Evolutionary conservation across 768 basidiomycete species (phyloP).

Genomic region (Lentinula aciculospora): DNA sequence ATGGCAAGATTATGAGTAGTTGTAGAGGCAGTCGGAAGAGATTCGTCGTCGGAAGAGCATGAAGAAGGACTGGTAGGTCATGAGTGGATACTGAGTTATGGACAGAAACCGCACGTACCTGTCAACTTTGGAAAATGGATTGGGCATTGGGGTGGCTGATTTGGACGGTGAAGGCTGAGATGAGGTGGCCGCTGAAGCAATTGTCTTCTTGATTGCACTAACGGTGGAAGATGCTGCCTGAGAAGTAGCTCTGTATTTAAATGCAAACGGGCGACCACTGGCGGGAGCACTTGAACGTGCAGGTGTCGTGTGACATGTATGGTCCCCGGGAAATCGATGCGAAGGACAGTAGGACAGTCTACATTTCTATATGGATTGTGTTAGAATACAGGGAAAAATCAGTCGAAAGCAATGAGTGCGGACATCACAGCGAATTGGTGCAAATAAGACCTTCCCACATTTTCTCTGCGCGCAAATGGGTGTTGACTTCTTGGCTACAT

Average conservation of each 20-base stretch:
- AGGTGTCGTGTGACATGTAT: constrained; percentile 39
- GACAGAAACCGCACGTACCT: constrained; percentile 48
- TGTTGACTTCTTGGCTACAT: constrained; percentile 37
- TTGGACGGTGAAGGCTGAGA: constrained; percentile 15
- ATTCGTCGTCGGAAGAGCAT: constrained; percentile 13
- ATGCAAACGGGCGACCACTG: constrained; percentile 29
- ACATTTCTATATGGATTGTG: constrained; percentile 49
- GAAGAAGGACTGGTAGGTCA: constrained; percentile 50
- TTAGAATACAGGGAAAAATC: not conserved
- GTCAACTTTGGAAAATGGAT: constrained; percentile 46
- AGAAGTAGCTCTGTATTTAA: constrained; percentile 22
- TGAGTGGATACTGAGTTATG: constrained; percentile 50
- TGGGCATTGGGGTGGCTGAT: constrained; percentile 14
- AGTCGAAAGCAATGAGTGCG: constrained; percentile 22
- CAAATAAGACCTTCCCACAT: constrained; percentile 71
- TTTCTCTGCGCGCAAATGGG: constrained; percentile 56
- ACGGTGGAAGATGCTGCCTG: constrained; percentile 23
- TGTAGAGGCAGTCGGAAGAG: constrained; percentile 11
- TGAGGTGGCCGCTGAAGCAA: constrained; percentile 14
- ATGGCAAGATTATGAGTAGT: constrained; percentile 23
- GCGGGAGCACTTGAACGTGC: constrained; percentile 27
- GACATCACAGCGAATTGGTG: constrained; percentile 72
- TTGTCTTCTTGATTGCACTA: constrained; percentile 28
- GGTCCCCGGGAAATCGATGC: constrained; percentile 76
- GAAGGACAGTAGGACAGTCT: constrained; percentile 65